Base-by-base conservation (phyloP, 768 basidiomycete species). In the Serendipita indica region DNA sequence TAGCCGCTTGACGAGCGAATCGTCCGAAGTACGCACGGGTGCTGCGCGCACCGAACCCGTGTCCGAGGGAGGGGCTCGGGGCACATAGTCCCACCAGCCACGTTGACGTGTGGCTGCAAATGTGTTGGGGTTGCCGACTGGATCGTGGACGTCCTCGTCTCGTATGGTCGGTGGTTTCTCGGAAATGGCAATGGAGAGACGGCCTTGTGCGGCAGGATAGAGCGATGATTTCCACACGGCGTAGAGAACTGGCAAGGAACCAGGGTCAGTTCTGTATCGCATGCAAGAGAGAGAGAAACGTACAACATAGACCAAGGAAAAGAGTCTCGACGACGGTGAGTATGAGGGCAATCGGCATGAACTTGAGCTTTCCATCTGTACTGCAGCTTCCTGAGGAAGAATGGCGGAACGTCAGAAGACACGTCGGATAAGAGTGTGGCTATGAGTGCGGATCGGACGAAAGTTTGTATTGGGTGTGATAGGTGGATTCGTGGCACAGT, bases 231-330 rank as follows among this genome's bases (percentile, higher is more conserved):
- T 77, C 73, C 77, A 79, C 33, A 77, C 75, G 2, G 80, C 79
- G 64, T 74, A 78, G 7, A 78, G 37, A 59, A 83, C 81, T 83
- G 62, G 27, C 34, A 10, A 22, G 32, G 10, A 58, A 6, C 33
- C 64, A 57, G 61, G 61, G 62, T 62, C n/a, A 54, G 22, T 27
- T n/a, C n/a, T n/a, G n/a, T n/a, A n/a, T n/a, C n/a, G n/a, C n/a
- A n/a, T n/a, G 43, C 43, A 34, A 3, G 4, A 22, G 20, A 25
- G n/a, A 6, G 22, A 57, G 16, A 16, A 10, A 73, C 81, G 62
- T 63, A 83, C 83, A 83, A 65, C 81, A 83, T 35, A 71, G 68
- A 62, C 75, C 78, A 25, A 83, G 74, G 64, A 83, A 81, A n/a
- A 77, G 64, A 0, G 79, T 76, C 64, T 83, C 78, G 13, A 71